phyloP scores from a whole-genome alignment of 306 rosid species.

The Abrus pulchellus region DNA sequence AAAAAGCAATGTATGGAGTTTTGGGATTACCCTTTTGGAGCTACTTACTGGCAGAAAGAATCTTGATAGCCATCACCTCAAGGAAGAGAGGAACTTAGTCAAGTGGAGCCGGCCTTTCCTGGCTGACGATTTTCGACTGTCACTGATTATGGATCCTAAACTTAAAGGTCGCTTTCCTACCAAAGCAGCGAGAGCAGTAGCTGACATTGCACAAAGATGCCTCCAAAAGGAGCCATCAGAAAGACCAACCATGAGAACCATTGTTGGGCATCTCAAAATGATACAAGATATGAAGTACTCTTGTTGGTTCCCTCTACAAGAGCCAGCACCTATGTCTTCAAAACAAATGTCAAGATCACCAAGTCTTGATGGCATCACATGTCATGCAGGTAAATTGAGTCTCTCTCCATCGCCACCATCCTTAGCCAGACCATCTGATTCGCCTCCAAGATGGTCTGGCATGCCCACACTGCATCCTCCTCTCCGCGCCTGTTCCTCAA shows the following conservation, averaged over 20 bases:
- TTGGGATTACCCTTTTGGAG: constrained; percentile 86
- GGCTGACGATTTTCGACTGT: constrained; percentile 64
- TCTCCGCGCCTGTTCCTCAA: constrained; percentile 63
- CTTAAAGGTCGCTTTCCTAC: constrained; percentile 75
- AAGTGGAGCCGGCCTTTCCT: constrained; percentile 92
- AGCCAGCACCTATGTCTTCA: constrained; percentile 60
- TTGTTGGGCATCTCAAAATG: constrained; percentile 67
- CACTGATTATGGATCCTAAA: constrained; percentile 82
- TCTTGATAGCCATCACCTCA: constrained; percentile 68
- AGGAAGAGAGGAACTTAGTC: constrained; percentile 79
- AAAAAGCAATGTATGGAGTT: constrained; percentile 91
- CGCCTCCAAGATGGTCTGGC: constrained; percentile 60
- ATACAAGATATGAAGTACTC: constrained; percentile 76
- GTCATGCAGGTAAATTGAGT: constrained; percentile 57
- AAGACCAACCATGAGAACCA: constrained; percentile 88
- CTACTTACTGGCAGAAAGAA: constrained; percentile 87
- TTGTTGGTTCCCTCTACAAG: constrained; percentile 74
- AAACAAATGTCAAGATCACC: constrained; percentile 68
- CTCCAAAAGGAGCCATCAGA: constrained; percentile 88
- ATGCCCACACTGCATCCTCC: constrained; percentile 62
- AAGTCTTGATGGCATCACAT: constrained; percentile 66
- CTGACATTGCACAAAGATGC: constrained; percentile 80
- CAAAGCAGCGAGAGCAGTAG: constrained; percentile 75
- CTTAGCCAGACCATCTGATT: constrained; percentile 51
- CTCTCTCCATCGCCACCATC: constrained; percentile 74